Evolutionary conservation across 169 alveolate genomes (phyloP).

Genomic region (Cryptosporidium sp.): DNA sequence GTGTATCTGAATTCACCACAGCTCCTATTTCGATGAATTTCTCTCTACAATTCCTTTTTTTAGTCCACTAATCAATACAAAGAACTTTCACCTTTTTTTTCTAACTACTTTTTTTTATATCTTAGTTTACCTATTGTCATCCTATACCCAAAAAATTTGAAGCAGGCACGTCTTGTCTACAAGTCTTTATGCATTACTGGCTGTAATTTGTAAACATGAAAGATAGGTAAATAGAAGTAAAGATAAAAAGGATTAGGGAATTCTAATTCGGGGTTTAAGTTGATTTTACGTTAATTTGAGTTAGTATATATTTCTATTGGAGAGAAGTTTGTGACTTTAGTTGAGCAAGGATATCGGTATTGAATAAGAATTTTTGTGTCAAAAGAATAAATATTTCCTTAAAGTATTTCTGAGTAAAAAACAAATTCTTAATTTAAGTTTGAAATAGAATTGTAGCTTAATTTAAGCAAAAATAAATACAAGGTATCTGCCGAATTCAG

Average conservation of each 20-base stretch:
- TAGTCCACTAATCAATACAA: not conserved
- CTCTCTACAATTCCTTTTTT: not conserved
- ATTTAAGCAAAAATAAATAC: too few relatives aligned
- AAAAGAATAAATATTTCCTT: not conserved
- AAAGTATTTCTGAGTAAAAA: not conserved
- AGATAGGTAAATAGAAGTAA: not conserved
- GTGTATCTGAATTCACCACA: not conserved
- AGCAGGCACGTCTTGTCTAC: conserved; percentile 10
- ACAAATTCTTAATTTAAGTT: too few relatives aligned
- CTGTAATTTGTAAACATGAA: not conserved
- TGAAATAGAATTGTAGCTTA: not conserved
- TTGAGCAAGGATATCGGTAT: not conserved
- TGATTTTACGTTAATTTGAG: not conserved
- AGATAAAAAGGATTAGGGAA: not conserved
- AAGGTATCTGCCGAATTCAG: not conserved
- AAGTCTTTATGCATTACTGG: conserved; percentile 11
- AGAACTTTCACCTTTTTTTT: not conserved
- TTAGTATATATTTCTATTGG: not conserved
- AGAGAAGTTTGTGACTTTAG: not conserved
- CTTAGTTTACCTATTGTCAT: not conserved
- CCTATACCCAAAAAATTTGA: not conserved
- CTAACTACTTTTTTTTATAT: not conserved
- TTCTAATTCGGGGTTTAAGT: not conserved
- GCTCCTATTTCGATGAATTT: not conserved
- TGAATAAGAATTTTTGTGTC: not conserved